Base-by-base conservation (phyloP, 2,329 filamentous ascomycete genomes). In the Colletotrichum cordylinicola region DNA sequence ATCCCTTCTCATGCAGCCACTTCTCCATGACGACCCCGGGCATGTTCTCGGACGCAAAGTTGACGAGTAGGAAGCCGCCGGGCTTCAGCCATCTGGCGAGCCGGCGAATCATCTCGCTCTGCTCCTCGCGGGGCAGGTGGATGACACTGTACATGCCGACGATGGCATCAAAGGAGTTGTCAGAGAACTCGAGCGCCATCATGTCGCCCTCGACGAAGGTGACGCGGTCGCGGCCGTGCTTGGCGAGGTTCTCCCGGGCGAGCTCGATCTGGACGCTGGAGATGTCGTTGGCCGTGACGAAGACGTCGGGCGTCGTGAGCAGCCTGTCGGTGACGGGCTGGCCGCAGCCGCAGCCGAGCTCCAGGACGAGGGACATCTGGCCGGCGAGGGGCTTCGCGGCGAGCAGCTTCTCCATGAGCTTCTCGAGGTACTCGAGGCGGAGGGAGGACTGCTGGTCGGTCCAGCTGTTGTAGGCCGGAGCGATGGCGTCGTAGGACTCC, bases 81-180 rank as follows among this genome's bases (percentile, higher is more conserved):
- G 87, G 87, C 77, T 85, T 88, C 48, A 92, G 79, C 90, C 90
- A 92, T 8, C 52, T 58, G 1, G 75, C 78, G 24, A 91, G 85
- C 48, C 85, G 84, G n/a, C 68, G 48, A 27, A 92, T 78, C 72
- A 91, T 83, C 27, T 81, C 80, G 1, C 77, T 81, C 81, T 92
- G 90, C 79, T 91, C 89, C 2, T 82, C 81, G 8, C 86, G 84
- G 2, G 90, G 89, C 7, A 92, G 84, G 78, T 92, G 90, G 67
- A 91, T 87, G 67, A 92, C 80, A 39, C 87, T 90, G 81, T 90
- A 91, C 78, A 92, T 87, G 0, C 82, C 90, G 1, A 89, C 78
- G 2, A 91, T 85, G 6, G 86, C 89, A 73, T 91, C 86, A 71
- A 92, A 84, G 0, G 83, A 82, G 1, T 60, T 80, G 0, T 77